phyloP scores from a whole-genome alignment of 805 yeast species.

The Pichia kluyveri region DNA sequence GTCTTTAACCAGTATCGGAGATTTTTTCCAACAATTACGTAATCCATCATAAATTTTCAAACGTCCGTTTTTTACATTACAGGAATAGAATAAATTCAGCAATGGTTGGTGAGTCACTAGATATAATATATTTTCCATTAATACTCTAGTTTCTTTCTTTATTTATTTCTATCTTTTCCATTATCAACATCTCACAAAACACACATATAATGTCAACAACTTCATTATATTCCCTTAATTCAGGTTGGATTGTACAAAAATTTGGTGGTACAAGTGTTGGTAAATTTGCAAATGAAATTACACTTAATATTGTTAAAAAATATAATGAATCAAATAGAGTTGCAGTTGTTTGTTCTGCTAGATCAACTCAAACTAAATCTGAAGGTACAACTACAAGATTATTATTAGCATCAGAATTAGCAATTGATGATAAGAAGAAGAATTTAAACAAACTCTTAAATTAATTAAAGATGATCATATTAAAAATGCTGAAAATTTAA shows the following conservation, averaged over 20 bases:
- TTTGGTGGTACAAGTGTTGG: conserved; percentile 98
- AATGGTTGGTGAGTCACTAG: too few species aligned
- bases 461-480: conserved; percentile 73
- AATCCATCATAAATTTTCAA: too few species aligned
- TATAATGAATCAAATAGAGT: conserved; percentile 56
- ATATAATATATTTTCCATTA: too few species aligned
- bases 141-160: not conserved
- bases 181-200: not conserved
- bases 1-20: too few species aligned
- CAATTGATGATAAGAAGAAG: conserved; percentile 47
- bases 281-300: conserved; percentile 80
- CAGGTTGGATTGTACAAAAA: conserved; percentile 77
- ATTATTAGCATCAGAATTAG: conserved; percentile 73
- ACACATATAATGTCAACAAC: conserved; percentile 12
- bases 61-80: too few species aligned
- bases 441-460: conserved; percentile 47
- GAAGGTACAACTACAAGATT: conserved; percentile 94
- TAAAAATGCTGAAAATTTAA: conserved; percentile 51
- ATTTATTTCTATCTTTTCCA: too few species aligned
- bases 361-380: conserved; percentile 82
- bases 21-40: too few species aligned
- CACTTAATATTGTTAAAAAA: conserved; percentile 70
- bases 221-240: conserved; percentile 16
- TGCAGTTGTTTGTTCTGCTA: conserved; percentile 93
- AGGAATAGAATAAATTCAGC: too few species aligned